These are phyloP conservation scores for Vachellia pachyceras DNA, from an alignment of 306 rosid species.

Conservation along the genomic window DNA sequence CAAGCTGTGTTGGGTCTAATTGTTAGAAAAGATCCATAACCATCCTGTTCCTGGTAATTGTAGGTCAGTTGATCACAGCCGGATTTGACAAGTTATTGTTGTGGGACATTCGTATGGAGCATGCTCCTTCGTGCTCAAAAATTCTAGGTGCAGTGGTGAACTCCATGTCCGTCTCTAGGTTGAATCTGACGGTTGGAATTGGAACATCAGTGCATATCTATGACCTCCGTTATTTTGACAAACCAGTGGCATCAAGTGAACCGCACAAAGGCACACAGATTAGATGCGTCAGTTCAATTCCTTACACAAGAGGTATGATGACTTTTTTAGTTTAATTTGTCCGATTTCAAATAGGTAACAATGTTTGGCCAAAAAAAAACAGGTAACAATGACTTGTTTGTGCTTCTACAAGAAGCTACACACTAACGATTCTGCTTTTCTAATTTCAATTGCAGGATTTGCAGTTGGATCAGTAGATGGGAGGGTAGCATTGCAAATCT, in stretches of 20 bases:
- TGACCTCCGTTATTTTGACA: slow-evolving; percentile 72
- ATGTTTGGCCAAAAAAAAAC: no score
- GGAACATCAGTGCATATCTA: slow-evolving; percentile 62
- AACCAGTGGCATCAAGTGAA: slow-evolving; percentile 53
- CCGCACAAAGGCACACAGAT: slow-evolving; percentile 58
- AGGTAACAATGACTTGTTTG: slow-evolving; percentile 26
- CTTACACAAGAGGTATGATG: slow-evolving; percentile 65
- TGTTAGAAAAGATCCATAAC: slow-evolving; percentile 8
- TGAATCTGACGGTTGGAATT: slow-evolving; percentile 56
- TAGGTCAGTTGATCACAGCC: slow-evolving; percentile 74
- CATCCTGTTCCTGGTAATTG: slow-evolving; percentile 29
- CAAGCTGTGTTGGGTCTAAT: slow-evolving; percentile 1
- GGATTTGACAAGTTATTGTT: slow-evolving; percentile 76
- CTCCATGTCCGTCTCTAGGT: slow-evolving; percentile 75
- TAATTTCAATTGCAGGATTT: slow-evolving; percentile 63
- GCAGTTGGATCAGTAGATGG: slow-evolving; percentile 96
- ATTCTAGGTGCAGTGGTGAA: slow-evolving; percentile 61
- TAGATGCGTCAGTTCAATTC: slow-evolving; percentile 69
- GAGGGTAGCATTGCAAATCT: slow-evolving; percentile 73
- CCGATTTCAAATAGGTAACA: slow-evolving; percentile 5
- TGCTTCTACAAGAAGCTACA: slow-evolving; percentile 18
- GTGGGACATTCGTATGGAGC: slow-evolving; percentile 67
- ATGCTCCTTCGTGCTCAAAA: slow-evolving; percentile 45
- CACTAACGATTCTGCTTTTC: not conserved
- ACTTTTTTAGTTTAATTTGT: slow-evolving; percentile 14